Evolutionary conservation across 345 rosid genomes (phyloP), one percentile per base, ranked within the genome.

Genomic region (Luvunga scandens): DNA sequence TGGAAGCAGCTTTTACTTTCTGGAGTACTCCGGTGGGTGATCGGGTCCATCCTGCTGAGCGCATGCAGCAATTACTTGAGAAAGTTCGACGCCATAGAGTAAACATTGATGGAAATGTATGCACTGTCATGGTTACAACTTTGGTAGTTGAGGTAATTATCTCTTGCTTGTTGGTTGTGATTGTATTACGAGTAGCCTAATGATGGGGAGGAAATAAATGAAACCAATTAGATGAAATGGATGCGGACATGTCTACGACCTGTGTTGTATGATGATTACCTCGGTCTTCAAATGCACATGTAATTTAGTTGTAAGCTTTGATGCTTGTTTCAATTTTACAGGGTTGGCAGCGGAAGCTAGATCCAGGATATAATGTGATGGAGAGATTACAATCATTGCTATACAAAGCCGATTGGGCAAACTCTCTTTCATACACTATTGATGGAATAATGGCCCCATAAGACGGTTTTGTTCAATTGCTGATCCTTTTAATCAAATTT

Each of bases 301-400:
- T 66, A 24, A 53, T 27, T n/a, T 39, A 36, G 21, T 14, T 63
- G 42, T 60, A 66, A 57, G 34, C 42, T 2, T 70, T 73, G 22
- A 9, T 75, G 30, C 24, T 42, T 66, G 31, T 77, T 66, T 33
- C 22, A 30, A 75, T 38, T 66, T 30, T 76, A 42, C 64, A 94
- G 98, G 99, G 98, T 30, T 96, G 99, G 99, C 98, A 96, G 80
- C 81, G 93, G 82, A 96, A 96, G 84, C 97, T 96, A 1, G 98
- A 94, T 87, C 99, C 98, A 3, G 86, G 81, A 66, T 96, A 92
- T 77, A 88, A 94, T 71, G 92, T 96, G 71, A 94, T 96, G 98
- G 84, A 83, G 5, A 94, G 94, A 2, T 83, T 96, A 66, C 97
- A 91, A 79, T 82, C 88, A 7, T 83, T 96, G 82, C 86, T 96